phyloP scores from a whole-genome alignment of 768 basidiomycete species.

The Chalciporus sphaerocephalus region DNA sequence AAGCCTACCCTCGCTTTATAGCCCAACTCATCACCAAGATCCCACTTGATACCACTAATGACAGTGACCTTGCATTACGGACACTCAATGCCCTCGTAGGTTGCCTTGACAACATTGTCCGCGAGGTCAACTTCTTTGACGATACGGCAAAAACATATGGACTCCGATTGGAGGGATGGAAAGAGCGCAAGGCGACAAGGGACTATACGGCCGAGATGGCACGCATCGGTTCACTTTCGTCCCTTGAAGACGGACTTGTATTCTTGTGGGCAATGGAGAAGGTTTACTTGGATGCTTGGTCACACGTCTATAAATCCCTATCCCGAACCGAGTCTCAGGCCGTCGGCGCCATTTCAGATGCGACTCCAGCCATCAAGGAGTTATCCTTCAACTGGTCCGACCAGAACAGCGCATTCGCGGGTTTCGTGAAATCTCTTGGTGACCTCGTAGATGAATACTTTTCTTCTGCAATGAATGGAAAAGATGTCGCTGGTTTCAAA shows the following conservation, averaged over 20 bases:
- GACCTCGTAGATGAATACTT: slow-evolving; percentile 41
- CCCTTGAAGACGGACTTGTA: slow-evolving; percentile 59
- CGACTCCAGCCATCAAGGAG: slow-evolving; percentile 36
- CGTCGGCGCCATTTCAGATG: not conserved
- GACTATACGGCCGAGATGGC: slow-evolving; percentile 73
- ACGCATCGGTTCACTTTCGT: slow-evolving; percentile 42
- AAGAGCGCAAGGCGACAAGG: slow-evolving; percentile 55
- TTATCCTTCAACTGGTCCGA: slow-evolving; percentile 58
- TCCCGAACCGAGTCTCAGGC: not conserved
- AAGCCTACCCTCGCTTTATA: slow-evolving; percentile 71
- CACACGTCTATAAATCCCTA: slow-evolving; percentile 35
- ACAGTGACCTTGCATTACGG: slow-evolving; percentile 24
- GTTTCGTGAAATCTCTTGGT: slow-evolving; percentile 50
- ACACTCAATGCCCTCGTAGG: slow-evolving; percentile 46
- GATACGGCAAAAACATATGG: slow-evolving; percentile 42
- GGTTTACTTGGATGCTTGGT: slow-evolving; percentile 70
- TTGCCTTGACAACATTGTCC: slow-evolving; percentile 54
- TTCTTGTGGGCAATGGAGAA: slow-evolving; percentile 81
- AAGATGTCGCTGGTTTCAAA: slow-evolving; percentile 15
- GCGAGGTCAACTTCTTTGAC: slow-evolving; percentile 59
- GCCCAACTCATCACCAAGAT: slow-evolving; percentile 60
- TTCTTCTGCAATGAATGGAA: slow-evolving; percentile 34
- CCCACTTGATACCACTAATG: slow-evolving; percentile 32
- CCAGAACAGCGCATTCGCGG: slow-evolving; percentile 46
- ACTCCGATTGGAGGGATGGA: slow-evolving; percentile 45